These are phyloP conservation scores for Fusarium newnesense DNA, from an alignment of 2,329 filamentous ascomycete genomes.

Conservation along the genomic window DNA sequence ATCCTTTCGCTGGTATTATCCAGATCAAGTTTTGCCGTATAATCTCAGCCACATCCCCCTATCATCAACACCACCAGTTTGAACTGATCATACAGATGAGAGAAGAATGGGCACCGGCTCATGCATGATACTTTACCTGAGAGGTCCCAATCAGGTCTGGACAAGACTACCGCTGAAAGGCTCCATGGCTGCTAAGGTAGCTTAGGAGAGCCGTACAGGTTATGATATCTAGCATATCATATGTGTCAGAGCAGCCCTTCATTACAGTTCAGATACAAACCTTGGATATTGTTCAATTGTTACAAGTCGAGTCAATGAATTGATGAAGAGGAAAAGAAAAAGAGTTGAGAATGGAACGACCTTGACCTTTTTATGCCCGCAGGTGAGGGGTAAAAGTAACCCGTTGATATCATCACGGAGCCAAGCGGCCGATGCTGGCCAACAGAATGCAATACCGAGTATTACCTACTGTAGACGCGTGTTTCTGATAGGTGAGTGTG, in stretches of 20 bases:
- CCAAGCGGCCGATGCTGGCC: slow-evolving; percentile 18
- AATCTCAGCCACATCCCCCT: slow-evolving; percentile 71
- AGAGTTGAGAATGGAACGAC: background rate
- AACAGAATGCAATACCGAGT: slow-evolving; percentile 33
- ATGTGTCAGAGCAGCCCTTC: slow-evolving; percentile 32
- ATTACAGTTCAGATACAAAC: slow-evolving; percentile 27
- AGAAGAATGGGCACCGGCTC: slow-evolving; percentile 66
- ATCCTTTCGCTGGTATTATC: slow-evolving; percentile 99
- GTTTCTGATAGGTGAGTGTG: slow-evolving; percentile 5
- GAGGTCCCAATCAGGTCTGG: slow-evolving; percentile 50
- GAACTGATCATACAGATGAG: background rate
- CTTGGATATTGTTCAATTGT: slow-evolving; percentile 14
- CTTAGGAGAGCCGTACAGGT: slow-evolving; percentile 41
- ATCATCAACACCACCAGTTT: background rate
- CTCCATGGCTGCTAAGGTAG: slow-evolving; percentile 44
- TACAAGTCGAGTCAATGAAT: background rate
- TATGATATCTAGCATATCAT: slow-evolving; percentile 38
- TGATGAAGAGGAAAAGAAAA: slow-evolving; percentile 5
- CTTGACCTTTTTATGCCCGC: slow-evolving; percentile 37
- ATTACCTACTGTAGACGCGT: slow-evolving; percentile 22
- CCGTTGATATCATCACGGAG: slow-evolving; percentile 37
- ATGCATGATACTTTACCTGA: slow-evolving; percentile 65
- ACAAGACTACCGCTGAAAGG: slow-evolving; percentile 52
- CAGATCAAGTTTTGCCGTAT: slow-evolving; percentile 98
- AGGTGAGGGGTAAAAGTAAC: slow-evolving; percentile 40